Conservation (phyloP, 306 rosid species). For the Vigna angularis region DNA sequence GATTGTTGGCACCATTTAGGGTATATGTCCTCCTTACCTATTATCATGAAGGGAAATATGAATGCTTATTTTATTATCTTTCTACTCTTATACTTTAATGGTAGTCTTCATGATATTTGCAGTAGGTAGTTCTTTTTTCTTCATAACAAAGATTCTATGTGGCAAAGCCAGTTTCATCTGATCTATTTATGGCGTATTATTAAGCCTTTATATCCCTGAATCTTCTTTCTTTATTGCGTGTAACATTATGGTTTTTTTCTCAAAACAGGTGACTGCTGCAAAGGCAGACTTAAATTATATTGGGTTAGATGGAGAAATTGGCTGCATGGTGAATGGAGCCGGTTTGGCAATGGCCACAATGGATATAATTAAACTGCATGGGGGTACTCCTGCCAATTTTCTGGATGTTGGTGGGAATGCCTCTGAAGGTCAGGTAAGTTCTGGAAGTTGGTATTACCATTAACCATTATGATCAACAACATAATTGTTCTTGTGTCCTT, state of each 20-base stretch:
- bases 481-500: slow-evolving; percentile 17
- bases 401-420: slow-evolving; percentile 99
- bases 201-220: slow-evolving; percentile 15
- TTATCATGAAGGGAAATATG: no score
- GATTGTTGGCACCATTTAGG: no score
- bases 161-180: slow-evolving; percentile 20
- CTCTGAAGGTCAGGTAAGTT: slow-evolving; percentile 92
- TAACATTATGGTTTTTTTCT: slow-evolving; percentile 38
- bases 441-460: slow-evolving; percentile 32
- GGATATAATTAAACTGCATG: slow-evolving; percentile 96
- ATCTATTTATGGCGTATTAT: slow-evolving; percentile 29
- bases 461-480: slow-evolving; percentile 8
- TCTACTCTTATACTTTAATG: no score
- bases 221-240: slow-evolving; percentile 5
- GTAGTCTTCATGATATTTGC: no score
- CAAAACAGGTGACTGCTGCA: slow-evolving; percentile 86
- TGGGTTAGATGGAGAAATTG: slow-evolving; percentile 99
- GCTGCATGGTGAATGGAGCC: slow-evolving; percentile 99
- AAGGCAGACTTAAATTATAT: slow-evolving; percentile 95
- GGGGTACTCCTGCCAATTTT: slow-evolving; percentile 99
- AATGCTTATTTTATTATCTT: no score
- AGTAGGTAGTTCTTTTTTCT: no score
- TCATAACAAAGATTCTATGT: background rate
- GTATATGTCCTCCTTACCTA: no score
- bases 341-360: slow-evolving; percentile 99